Base-by-base conservation (phyloP, 331 rosid genomes). In the Cydonia oblonga region DNA sequence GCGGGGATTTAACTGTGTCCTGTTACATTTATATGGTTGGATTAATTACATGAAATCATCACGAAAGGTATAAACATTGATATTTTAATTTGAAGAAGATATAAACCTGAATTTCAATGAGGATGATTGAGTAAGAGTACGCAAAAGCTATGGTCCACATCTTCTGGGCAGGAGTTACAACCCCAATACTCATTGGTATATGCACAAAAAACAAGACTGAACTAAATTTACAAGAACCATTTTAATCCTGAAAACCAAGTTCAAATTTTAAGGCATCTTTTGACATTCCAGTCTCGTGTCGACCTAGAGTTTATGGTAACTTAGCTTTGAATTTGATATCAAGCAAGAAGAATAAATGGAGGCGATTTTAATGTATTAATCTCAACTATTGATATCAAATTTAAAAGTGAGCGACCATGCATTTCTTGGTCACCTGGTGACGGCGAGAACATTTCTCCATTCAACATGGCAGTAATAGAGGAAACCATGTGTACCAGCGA, bases 81-180 rank as follows among this genome's bases (percentile, higher is more conserved):
- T 73, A 35, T 7, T 65, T 3, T 49, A 49, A 49, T 6, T 60
- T 51, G 35, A 59, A 65, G n/a, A 28, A 53, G 44, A 58, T 18
- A n/a, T 49, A 24, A 58, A 84, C 92, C 96, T 88, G 91, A 83
- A 90, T 90, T 84, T 90, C 93, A 19, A 90, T 80, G 24, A 90
- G 90, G 80, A 88, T 77, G 30, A 84, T 54, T 14, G 96, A 86
- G 84, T 81, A 90, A 18, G 93, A 86, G 79, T 84, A 88, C 9
- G 96, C 91, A 78, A 90, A 90, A 74, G 93, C 93, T 66, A 86
- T 84, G 81, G 84, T 81, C 93, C 93, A 88, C 14, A 81, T 66
- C 70, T 90, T 38, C 44, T 9, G 44, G 44, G 44, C 44, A 10
- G 44, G 44, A 38, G 44, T 38, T 14, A 38, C 44, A 24, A 61